Base-by-base conservation (phyloP, 495 filamentous ascomycete species). In the Bombardia bombarda region DNA sequence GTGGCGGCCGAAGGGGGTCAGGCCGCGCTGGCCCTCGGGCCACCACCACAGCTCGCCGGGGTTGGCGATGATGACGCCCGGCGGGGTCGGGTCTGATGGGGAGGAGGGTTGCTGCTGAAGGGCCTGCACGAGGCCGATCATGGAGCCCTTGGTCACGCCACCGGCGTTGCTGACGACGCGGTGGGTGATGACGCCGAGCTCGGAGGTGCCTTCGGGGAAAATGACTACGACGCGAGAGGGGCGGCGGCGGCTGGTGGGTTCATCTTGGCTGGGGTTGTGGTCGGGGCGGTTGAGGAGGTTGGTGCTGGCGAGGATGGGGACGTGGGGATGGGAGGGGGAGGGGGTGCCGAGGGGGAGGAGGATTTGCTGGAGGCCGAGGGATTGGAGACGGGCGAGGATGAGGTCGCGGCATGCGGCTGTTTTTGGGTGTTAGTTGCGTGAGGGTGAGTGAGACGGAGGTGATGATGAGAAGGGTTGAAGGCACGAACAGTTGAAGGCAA, bases 131-230 rank as follows among this genome's bases (percentile, higher is more conserved):
- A 90, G 65, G 23, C 72, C 61, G 24, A 90, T 57, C 21, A 76
- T 71, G 3, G 82, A 84, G 19, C 86, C 88, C 4, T 67, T 66
- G 51, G 79, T 66, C 51, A 93, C 70, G 32, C 83, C 77, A 3
- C 76, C 74, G 0, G 55, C 47, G 2, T 72, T 62, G 42, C 77
- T 71, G 16, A 83, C 56, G 6, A 74, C 66, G 12, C 87, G 82
- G 53, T 83, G 82, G 5, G 86, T 74, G 50, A 86, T 77, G 38
- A 90, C 66, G 3, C 85, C 87, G 3, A 92, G 68, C 40, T 90
- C 81, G 52, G 93, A 83, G 9, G 42, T 48, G 2, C 70, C 56
- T 45, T 90, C 82, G 45, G 84, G 83, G 49, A 93, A 73, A 41
- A 92, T 66, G 40, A 95, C 58, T n/a, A 93, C 63, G 8, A 94